Evolutionary conservation across 2,329 filamentous ascomycete genomes (phyloP), one percentile per base, ranked within the genome.

Genomic region (Teratosphaeria destructans): DNA sequence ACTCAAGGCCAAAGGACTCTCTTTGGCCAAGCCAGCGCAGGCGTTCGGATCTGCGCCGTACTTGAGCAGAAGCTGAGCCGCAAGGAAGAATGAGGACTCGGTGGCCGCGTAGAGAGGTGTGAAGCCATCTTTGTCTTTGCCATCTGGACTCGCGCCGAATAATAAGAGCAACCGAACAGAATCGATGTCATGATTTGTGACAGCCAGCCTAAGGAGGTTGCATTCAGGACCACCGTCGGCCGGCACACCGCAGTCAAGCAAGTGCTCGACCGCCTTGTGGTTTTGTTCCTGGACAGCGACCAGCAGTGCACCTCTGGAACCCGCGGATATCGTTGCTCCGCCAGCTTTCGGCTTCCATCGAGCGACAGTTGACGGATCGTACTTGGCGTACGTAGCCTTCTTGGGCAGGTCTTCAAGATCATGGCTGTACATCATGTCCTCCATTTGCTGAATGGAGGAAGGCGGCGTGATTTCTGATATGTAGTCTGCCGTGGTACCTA

Each of bases 21-120:
- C 83, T 3, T 76, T 71, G 10, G 81, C 78, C 0, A 77, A 70
- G 0, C 82, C 79, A 1, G 77, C 74, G 1, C 75, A 71, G 54
- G 82, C 74, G 66, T 84, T 84, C 10, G 79, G 79, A 67, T 83
- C 82, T 16, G 82, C 82, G 11, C 84, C 83, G 62, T 88, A 87
- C 72, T 86, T 85, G 64, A 86, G 77, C 4, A 88, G 77, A 56
- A 81, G 73, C 34, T 80, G 80, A 0, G 84, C 82, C 3, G 79
- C 83, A 26, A 82, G 81, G 49, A 82, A 37, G 23, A 59, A 84
- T 0, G 76, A 78, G 11, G 55, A 61, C 77, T 78, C 64, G 14
- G 69, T 71, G 10, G 69, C 67, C 5, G 68, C 78, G 66, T 85
- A 86, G 1, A 88, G 76, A 0, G 85, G 79, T 1, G 83, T 85